Conservation (phyloP, 768 basidiomycete genomes). For the Auricularia cornea region DNA sequence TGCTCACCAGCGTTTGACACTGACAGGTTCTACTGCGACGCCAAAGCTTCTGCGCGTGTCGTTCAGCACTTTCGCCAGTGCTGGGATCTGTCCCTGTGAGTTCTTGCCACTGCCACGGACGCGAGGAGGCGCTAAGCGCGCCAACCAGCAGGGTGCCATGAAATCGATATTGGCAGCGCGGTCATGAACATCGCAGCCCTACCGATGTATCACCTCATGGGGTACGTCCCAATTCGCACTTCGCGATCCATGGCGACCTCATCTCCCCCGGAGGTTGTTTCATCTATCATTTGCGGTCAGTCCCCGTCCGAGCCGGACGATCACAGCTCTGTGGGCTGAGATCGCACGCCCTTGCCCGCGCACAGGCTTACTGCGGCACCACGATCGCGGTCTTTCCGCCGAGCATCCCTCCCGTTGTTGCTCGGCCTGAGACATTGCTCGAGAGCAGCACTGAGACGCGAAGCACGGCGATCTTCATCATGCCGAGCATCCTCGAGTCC, state of each 20-base stretch:
- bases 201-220: neutral
- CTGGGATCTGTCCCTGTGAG: neutral
- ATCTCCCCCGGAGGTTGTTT: neutral
- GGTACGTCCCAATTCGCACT: neutral
- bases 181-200: neutral
- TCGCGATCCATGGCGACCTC: neutral
- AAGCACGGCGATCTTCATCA: neutral
- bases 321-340: neutral
- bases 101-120: neutral
- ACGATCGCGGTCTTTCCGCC: neutral
- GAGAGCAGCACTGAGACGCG: neutral
- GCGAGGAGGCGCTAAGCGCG: neutral
- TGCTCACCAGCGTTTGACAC: too few species aligned
- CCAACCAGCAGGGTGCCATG: neutral
- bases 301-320: too few species aligned
- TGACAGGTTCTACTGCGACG: neutral
- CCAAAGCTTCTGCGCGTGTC: neutral
- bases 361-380: neutral
- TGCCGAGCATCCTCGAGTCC: neutral
- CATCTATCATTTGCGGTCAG: neutral
- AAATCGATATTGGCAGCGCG: neutral
- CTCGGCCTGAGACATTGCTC: neutral
- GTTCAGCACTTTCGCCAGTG: neutral
- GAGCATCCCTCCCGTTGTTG: neutral
- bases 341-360: neutral